A percentile compares a stretch with the other conserved stretches of the same genome.
phyloP scores from a whole-genome alignment of 768 basidiomycete genomes.

The Obba rivulosa region DNA sequence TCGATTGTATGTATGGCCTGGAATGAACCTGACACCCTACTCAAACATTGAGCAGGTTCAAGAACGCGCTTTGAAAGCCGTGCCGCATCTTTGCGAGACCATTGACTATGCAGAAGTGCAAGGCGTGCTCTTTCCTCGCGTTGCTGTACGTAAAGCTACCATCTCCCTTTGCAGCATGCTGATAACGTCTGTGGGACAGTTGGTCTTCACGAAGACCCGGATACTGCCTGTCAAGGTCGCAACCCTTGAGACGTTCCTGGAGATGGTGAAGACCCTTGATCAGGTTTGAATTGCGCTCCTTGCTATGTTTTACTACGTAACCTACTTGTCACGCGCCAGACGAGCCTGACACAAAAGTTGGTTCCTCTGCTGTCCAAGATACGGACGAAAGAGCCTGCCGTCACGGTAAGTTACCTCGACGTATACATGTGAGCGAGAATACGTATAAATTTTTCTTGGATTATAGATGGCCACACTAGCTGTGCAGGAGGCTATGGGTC shows the following conservation, averaged over 20 bases:
- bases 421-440: not conserved
- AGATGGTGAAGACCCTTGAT: constrained; percentile 87
- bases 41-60: constrained; percentile 54
- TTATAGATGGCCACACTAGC: constrained; percentile 77
- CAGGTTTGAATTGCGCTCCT: constrained; percentile 42
- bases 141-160: constrained; percentile 76
- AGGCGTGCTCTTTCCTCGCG: constrained; percentile 82
- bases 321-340: constrained; percentile 34
- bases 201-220: constrained; percentile 91
- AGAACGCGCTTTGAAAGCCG: constrained; percentile 79
- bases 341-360: constrained; percentile 89
- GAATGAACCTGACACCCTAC: not conserved
- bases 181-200: constrained; percentile 34
- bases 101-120: constrained; percentile 96
- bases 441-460: not conserved
- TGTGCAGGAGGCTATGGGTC: constrained; percentile 95
- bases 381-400: constrained; percentile 91
- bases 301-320: not conserved
- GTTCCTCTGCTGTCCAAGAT: constrained; percentile 94
- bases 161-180: not conserved
- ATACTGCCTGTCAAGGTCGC: constrained; percentile 89
- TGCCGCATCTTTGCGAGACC: constrained; percentile 86
- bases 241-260: constrained; percentile 74
- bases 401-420: constrained; percentile 62
- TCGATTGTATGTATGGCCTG: constrained; percentile 45